Conservation (phyloP, 208 protist genomes). For the Trypanosoma boissoni region DNA sequence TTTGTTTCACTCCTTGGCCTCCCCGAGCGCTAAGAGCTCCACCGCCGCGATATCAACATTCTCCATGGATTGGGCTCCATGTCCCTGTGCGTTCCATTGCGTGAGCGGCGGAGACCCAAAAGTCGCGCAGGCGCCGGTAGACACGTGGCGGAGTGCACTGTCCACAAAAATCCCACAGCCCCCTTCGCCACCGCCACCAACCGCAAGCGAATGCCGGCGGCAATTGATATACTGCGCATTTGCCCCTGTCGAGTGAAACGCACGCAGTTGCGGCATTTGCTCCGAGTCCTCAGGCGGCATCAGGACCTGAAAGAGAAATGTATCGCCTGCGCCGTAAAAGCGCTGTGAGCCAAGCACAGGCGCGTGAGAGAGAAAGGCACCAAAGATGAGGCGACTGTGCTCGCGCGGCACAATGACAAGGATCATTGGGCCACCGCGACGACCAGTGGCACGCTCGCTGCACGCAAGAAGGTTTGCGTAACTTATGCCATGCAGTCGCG, state of each 20-base stretch:
- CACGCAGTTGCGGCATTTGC: slow-evolving; percentile 31
- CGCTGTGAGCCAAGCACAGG: slow-evolving; percentile 37
- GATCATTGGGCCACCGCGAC: slow-evolving; percentile 44
- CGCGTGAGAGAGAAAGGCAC: slow-evolving; percentile 58
- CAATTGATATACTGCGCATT: slow-evolving; percentile 76
- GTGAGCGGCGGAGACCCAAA: slow-evolving; percentile 70
- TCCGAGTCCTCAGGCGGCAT: slow-evolving; percentile 20
- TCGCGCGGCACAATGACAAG: slow-evolving; percentile 51
- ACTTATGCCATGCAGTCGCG: slow-evolving; percentile 59
- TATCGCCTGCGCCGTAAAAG: slow-evolving; percentile 67
- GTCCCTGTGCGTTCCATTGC: slow-evolving; percentile 24
- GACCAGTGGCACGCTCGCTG: slow-evolving; percentile 44
- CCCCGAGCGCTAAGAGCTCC: slow-evolving; percentile 56
- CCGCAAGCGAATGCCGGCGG: slow-evolving; percentile 44
- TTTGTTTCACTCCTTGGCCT: not conserved
- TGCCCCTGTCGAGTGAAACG: slow-evolving; percentile 38
- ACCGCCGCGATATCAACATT: slow-evolving; percentile 40
- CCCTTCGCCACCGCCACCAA: slow-evolving; percentile 54
- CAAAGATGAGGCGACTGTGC: slow-evolving; percentile 31
- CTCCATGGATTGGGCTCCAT: not conserved
- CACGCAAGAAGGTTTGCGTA: slow-evolving; percentile 43
- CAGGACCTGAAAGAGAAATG: slow-evolving; percentile 78
- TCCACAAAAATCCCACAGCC: slow-evolving; percentile 66
- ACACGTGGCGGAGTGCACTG: slow-evolving; percentile 39
- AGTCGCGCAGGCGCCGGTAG: slow-evolving; percentile 55